Conservation (phyloP, 306 rosid species). For the Cicer chorassanicum region DNA sequence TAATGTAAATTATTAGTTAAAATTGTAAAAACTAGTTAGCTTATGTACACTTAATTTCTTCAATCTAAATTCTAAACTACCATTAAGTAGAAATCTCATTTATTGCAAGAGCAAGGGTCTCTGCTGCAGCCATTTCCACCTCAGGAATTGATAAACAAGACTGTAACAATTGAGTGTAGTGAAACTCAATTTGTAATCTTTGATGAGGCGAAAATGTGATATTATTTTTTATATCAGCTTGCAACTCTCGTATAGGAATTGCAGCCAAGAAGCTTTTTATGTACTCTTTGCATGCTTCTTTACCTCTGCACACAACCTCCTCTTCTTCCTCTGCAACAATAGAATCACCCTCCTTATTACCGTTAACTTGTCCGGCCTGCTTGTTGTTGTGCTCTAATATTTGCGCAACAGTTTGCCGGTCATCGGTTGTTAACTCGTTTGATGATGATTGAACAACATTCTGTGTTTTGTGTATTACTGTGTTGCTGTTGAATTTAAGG, state of each 20-base stretch:
- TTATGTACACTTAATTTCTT: conserved; percentile 52
- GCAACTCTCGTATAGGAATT: conserved; percentile 85
- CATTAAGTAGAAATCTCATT: conserved; percentile 45
- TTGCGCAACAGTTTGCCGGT: conserved; percentile 50
- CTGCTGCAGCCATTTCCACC: conserved; percentile 43
- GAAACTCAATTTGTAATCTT: conserved; percentile 84
- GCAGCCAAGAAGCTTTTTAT: conserved; percentile 95
- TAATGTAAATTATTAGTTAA: conserved; percentile 18
- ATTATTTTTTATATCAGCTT: conserved; percentile 82
- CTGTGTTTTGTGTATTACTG: conserved; percentile 61
- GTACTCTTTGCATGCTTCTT: conserved; percentile 94
- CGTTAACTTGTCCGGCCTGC: conserved; percentile 42
- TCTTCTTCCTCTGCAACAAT: conserved; percentile 56
- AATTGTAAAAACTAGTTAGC: conserved; percentile 52
- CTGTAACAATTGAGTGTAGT: conserved; percentile 63
- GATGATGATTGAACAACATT: conserved; percentile 49
- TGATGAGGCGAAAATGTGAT: conserved; percentile 71
- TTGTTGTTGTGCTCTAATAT: conserved; percentile 51
- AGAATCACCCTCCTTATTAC: conserved; percentile 50
- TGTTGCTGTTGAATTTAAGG: conserved; percentile 79
- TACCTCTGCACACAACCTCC: conserved; percentile 71
- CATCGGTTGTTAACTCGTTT: conserved; percentile 54
- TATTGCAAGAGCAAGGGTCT: conserved; percentile 45
- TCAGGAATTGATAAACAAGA: conserved; percentile 32
- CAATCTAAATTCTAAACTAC: conserved; percentile 49